Evolutionary conservation across 2,329 filamentous ascomycete species (phyloP).

Genomic region (Venturiaceae sp.): DNA sequence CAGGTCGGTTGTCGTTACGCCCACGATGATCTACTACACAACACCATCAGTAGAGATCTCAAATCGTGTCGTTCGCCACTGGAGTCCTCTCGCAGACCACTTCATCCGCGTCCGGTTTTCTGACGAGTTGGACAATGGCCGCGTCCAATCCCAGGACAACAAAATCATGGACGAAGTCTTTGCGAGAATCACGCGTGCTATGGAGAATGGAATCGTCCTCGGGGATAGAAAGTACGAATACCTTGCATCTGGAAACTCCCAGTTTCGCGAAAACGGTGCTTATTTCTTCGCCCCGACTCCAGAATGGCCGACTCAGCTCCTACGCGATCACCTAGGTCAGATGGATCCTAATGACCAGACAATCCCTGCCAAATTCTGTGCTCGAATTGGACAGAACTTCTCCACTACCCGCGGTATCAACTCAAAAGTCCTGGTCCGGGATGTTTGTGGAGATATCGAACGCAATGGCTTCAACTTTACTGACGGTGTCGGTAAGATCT

Average conservation of each 20-base stretch:
- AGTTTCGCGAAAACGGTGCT: slow-evolving; percentile 82
- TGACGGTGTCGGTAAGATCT: slow-evolving; percentile 93
- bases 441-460: slow-evolving; percentile 48
- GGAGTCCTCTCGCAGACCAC: slow-evolving; percentile 57
- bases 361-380: slow-evolving; percentile 80
- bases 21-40: slow-evolving; percentile 69
- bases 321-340: slow-evolving; percentile 76
- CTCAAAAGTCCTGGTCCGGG: background rate
- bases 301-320: slow-evolving; percentile 59
- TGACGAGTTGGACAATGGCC: slow-evolving; percentile 58
- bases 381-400: slow-evolving; percentile 87
- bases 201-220: slow-evolving; percentile 71
- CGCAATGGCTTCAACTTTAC: slow-evolving; percentile 66
- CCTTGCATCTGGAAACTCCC: slow-evolving; percentile 89
- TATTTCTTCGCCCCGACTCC: slow-evolving; percentile 80
- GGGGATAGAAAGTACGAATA: slow-evolving; percentile 80
- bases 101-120: slow-evolving; percentile 87
- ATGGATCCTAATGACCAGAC: slow-evolving; percentile 64
- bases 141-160: slow-evolving; percentile 18
- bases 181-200: slow-evolving; percentile 58
- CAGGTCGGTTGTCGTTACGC: slow-evolving; percentile 71
- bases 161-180: slow-evolving; percentile 50
- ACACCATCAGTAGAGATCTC: slow-evolving; percentile 77
- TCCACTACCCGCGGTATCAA: slow-evolving; percentile 74
- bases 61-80: slow-evolving; percentile 75